Evolutionary conservation across 371 early-diverging fungal species (phyloP).

Genomic region (Mortierella sp.): DNA sequence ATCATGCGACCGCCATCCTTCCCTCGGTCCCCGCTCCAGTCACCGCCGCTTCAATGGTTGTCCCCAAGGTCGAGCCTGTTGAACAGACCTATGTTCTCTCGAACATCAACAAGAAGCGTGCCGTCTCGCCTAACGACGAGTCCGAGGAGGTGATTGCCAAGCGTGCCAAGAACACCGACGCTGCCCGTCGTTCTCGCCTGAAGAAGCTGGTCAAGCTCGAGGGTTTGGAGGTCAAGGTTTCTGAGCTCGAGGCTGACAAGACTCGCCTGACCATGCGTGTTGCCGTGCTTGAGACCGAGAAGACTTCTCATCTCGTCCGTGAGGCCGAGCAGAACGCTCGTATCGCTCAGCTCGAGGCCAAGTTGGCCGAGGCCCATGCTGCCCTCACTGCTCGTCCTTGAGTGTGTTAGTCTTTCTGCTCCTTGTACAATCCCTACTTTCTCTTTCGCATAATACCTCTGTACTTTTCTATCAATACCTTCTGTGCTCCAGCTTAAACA

Average conservation of each 20-base stretch:
- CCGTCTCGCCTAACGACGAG: conserved; percentile 32
- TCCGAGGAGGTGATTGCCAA: conserved; percentile 76
- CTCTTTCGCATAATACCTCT: not conserved
- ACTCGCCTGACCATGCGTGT: conserved; percentile 67
- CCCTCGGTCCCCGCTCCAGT: not conserved
- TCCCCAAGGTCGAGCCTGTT: conserved; percentile 41
- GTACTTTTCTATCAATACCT: not conserved
- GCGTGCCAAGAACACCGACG: conserved; percentile 92
- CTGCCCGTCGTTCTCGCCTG: conserved; percentile 91
- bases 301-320: conserved; percentile 66
- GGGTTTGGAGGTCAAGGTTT: conserved; percentile 80
- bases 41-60: conserved; percentile 19
- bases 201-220: conserved; percentile 89
- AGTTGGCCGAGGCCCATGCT: conserved; percentile 75
- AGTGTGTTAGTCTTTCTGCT: not conserved
- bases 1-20: conserved; percentile 20
- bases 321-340: conserved; percentile 75
- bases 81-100: conserved; percentile 20
- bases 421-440: not conserved
- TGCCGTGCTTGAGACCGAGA: conserved; percentile 81
- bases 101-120: conserved; percentile 21
- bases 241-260: conserved; percentile 84
- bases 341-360: conserved; percentile 72
- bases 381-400: conserved; percentile 49
- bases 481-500: not conserved